phyloP scores from a whole-genome alignment of 176 grass and related monocot species.

The Chloris gayana region DNA sequence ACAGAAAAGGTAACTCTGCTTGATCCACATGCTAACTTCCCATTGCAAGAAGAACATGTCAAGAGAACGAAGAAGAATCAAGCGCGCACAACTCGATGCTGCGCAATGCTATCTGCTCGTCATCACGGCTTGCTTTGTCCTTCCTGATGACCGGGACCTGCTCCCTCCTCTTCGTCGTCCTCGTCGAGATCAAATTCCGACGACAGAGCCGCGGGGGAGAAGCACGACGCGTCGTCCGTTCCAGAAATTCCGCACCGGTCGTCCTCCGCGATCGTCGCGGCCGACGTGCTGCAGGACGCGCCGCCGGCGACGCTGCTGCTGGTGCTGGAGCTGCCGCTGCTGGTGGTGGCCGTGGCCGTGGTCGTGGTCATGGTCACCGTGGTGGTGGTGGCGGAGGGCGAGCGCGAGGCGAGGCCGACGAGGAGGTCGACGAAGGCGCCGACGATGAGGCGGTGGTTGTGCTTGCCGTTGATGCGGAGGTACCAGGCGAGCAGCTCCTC shows the following conservation, averaged over 20 bases:
- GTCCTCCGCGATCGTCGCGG: not conserved
- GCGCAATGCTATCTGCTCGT: not conserved
- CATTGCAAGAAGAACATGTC: not conserved
- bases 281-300: not conserved
- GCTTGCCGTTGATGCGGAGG: conserved; percentile 75
- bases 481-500: conserved; percentile 87
- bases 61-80: not conserved
- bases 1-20: too few relatives aligned
- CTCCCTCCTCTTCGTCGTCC: not conserved
- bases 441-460: conserved; percentile 81
- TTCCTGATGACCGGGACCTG: not conserved
- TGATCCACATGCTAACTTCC: too few relatives aligned
- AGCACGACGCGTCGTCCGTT: not conserved
- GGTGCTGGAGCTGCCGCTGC: not conserved
- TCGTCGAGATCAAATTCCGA: conserved; percentile 24
- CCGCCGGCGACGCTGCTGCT: not conserved
- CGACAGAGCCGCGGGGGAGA: not conserved
- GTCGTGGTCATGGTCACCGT: conserved; percentile 14
- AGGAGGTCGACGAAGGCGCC: conserved; percentile 87
- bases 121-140: not conserved
- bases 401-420: conserved; percentile 42
- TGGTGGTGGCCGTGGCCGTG: not conserved
- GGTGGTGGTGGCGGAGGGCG: not conserved
- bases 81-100: not conserved
- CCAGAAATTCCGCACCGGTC: not conserved